Percentiles rank a stretch among this genome's conserved stretches.
Evolutionary conservation across 148 eudicot species (phyloP).

Genomic region (Chenopodium formosanum): DNA sequence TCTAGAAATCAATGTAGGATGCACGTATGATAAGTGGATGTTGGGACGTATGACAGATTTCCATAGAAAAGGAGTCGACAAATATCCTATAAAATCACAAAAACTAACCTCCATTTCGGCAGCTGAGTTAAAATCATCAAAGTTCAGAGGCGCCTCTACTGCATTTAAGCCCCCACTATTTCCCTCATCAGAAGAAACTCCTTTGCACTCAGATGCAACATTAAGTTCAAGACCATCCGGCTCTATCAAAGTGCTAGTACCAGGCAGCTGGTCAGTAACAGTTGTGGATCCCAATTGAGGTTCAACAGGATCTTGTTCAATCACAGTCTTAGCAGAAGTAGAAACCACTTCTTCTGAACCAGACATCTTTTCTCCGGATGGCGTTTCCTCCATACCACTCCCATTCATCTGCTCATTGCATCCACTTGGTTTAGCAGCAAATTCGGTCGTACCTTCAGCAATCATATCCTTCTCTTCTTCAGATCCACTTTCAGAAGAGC

Average conservation of each 20-base stretch:
- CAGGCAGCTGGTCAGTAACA: constrained; percentile 17
- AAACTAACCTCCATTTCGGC: constrained; percentile 77
- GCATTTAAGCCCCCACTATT: constrained; percentile 21
- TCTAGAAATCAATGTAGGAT: not conserved
- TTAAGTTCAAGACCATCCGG: constrained; percentile 27
- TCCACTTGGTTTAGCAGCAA: constrained; percentile 34
- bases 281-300: not conserved
- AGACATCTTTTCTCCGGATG: constrained; percentile 21
- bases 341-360: constrained; percentile 24
- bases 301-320: constrained; percentile 14
- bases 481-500: constrained; percentile 51
- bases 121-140: constrained; percentile 57
- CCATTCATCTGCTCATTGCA: constrained; percentile 25
- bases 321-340: constrained; percentile 8
- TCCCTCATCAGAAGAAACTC: constrained; percentile 30
- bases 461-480: constrained; percentile 56
- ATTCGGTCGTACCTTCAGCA: constrained; percentile 19
- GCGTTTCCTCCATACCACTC: constrained; percentile 13
- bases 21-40: too few relatives aligned
- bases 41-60: too few relatives aligned
- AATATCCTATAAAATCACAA: not conserved
- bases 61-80: not conserved
- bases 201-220: constrained; percentile 17
- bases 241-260: not conserved
- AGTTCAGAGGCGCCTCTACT: constrained; percentile 49